Base-by-base conservation (phyloP, 1,284 basidiomycete genomes). In the Irpex rosettiformis region DNA sequence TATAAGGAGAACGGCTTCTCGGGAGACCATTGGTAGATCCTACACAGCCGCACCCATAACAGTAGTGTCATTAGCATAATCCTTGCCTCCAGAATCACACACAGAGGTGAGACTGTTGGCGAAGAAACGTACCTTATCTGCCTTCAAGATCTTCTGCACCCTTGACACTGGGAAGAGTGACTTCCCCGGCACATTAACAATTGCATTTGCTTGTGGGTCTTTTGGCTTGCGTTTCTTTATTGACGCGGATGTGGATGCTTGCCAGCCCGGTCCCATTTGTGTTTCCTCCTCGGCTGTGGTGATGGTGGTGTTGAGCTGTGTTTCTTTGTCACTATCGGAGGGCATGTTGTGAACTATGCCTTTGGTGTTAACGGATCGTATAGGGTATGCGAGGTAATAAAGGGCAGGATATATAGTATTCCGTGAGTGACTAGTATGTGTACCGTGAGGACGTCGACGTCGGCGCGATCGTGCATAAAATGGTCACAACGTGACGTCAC, bases 101-200 rank as follows among this genome's bases (percentile, higher is more conserved):
- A 48, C n/a, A n/a, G n/a, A n/a, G n/a, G n/a, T n/a, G n/a, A n/a
- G n/a, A n/a, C n/a, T n/a, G n/a, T n/a, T n/a, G 49, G 24, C n/a
- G 22, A 40, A 29, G 18, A 53, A 21, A 8, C 7, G 21, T 28
- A 37, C 29, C 77, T 85, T 88, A 70, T 93, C 90, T 13, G 86
- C 90, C 66, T 89, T 93, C 62, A 92, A 79, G 37, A 93, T 89
- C 71, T 80, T 87, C 67, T 90, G 89, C 29, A 93, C 89, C 64
- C 87, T 81, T 4, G 87, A 77, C 60, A 89, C 77, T 1, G 90
- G 90, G 25, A 92, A 70, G 24, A 87, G 57, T 0, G 88, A 84
- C 67, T 84, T 89, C 21, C 90, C 90, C 1, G 67, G 67, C 37
- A 67, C 65, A 27, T 67, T 42, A 27, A 37, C 49, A 11, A 43